These are phyloP conservation scores for Apiotrichum mycotoxinovorans DNA, from an alignment of 1,284 basidiomycete species.

Conservation along the genomic window DNA sequence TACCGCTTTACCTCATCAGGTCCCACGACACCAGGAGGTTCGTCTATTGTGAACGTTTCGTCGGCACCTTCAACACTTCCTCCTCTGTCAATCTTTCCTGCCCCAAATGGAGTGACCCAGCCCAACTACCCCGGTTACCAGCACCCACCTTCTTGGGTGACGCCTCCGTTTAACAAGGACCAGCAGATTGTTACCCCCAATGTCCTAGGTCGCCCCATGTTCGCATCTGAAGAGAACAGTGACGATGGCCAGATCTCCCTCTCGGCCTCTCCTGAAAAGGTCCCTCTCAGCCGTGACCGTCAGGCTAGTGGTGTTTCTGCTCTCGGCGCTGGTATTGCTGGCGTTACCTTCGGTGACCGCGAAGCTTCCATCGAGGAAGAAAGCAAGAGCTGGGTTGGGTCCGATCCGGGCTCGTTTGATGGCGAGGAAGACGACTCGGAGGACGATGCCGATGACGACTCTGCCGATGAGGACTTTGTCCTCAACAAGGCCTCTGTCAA, in stretches of 20 bases:
- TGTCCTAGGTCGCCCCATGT: constrained; percentile 16
- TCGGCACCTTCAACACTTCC: constrained; percentile 20
- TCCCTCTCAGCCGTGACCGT: constrained; percentile 13
- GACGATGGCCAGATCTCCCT: constrained; percentile 33
- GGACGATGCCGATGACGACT: constrained; percentile 16
- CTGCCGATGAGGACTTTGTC: constrained; percentile 22
- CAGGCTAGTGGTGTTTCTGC: constrained; percentile 25
- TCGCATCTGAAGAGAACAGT: constrained; percentile 4
- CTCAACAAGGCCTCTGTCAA: constrained; percentile 15
- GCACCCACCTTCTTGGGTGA: background rate
- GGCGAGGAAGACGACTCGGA: constrained; percentile 21
- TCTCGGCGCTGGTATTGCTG: constrained; percentile 42
- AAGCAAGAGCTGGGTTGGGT: constrained; percentile 11
- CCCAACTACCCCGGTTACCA: background rate
- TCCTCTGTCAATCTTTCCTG: constrained; percentile 26
- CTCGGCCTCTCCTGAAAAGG: constrained; percentile 21
- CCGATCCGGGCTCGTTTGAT: constrained; percentile 9
- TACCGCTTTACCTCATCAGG: constrained; percentile 27
- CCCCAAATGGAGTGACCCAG: background rate
- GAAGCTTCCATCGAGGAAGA: constrained; percentile 15
- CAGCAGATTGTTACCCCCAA: constrained; percentile 7
- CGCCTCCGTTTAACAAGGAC: constrained; percentile 5
- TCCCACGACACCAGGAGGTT: constrained; percentile 28
- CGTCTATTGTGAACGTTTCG: constrained; percentile 24
- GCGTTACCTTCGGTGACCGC: constrained; percentile 36